These are phyloP conservation scores for Pseudogymnoascus sp. DNA, from an alignment of 2,329 filamentous ascomycete species.

Conservation along the genomic window DNA sequence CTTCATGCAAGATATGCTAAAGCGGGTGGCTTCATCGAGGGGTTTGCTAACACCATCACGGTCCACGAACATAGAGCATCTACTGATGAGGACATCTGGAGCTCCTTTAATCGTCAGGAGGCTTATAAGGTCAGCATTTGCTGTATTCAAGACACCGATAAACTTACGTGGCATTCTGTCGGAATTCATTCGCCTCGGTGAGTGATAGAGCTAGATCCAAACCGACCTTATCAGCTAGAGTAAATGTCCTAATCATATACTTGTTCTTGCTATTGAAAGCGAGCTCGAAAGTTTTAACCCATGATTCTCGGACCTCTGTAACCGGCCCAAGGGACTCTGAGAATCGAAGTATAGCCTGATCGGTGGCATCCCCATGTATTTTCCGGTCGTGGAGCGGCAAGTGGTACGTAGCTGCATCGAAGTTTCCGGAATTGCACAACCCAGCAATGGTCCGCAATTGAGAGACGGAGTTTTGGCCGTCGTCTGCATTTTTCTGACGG, in stretches of 20 bases:
- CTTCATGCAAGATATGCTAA: conserved; percentile 53
- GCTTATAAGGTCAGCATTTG: conserved; percentile 19
- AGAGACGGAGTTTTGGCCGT: conserved; percentile 39
- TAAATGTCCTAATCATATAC: conserved; percentile 65
- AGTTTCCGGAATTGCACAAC: conserved; percentile 70
- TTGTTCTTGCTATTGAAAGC: conserved; percentile 82
- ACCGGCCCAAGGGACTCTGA: conserved; percentile 60
- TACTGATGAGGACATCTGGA: conserved; percentile 63
- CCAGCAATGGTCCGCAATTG: conserved; percentile 57
- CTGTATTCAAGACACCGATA: neutral
- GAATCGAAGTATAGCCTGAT: conserved; percentile 67
- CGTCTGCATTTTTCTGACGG: conserved; percentile 18
- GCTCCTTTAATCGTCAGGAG: conserved; percentile 73
- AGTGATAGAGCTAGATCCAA: conserved; percentile 35
- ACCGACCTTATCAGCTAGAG: conserved; percentile 36
- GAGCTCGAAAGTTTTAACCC: conserved; percentile 61
- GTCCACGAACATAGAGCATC: conserved; percentile 53
- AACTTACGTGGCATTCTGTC: conserved; percentile 26
- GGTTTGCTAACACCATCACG: conserved; percentile 47
- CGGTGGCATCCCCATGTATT: conserved; percentile 70
- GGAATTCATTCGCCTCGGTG: conserved; percentile 26
- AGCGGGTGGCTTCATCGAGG: conserved; percentile 42
- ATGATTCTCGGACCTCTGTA: conserved; percentile 52
- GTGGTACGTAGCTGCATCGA: conserved; percentile 59
- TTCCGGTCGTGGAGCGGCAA: conserved; percentile 55